phyloP scores from a whole-genome alignment of 2,329 filamentous ascomycete genomes.

The Annulohypoxylon truncatum region DNA sequence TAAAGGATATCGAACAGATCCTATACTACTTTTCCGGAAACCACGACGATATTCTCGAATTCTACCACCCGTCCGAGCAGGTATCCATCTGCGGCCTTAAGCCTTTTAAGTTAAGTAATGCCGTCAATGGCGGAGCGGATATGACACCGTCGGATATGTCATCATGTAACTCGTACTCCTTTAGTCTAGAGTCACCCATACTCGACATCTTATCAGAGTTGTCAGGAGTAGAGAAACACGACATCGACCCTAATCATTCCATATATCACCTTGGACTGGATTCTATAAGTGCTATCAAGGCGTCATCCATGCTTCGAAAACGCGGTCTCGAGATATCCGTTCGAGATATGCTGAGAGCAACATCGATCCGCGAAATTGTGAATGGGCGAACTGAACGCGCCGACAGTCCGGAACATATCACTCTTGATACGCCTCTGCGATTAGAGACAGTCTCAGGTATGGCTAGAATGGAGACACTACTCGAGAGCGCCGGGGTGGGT shows the following conservation, averaged over 20 bases:
- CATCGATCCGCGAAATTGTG: slow-evolving; percentile 73
- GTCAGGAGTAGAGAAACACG: slow-evolving; percentile 67
- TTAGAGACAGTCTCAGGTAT: slow-evolving; percentile 48
- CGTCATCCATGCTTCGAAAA: slow-evolving; percentile 76
- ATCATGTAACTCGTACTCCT: slow-evolving; percentile 49
- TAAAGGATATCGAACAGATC: slow-evolving; percentile 69
- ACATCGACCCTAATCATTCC: slow-evolving; percentile 71
- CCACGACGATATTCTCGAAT: slow-evolving; percentile 64
- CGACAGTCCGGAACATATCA: not conserved
- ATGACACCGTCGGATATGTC: not conserved
- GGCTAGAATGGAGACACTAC: slow-evolving; percentile 55
- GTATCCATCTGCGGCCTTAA: slow-evolving; percentile 76
- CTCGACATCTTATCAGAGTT: slow-evolving; percentile 65
- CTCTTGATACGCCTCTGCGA: not conserved
- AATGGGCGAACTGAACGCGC: slow-evolving; percentile 40
- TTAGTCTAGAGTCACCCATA: slow-evolving; percentile 53
- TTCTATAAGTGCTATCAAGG: slow-evolving; percentile 91
- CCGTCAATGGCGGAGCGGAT: not conserved
- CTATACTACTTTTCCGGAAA: slow-evolving; percentile 67
- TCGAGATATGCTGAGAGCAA: slow-evolving; percentile 75
- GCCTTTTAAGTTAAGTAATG: slow-evolving; percentile 50
- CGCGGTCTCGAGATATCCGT: slow-evolving; percentile 72
- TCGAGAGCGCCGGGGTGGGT: slow-evolving; percentile 56
- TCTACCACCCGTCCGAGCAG: slow-evolving; percentile 55
- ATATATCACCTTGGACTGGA: slow-evolving; percentile 90